Evolutionary conservation across 257 asterid species (phyloP), one percentile per base, ranked within the genome.

Genomic region (Fraxinus excelsior): DNA sequence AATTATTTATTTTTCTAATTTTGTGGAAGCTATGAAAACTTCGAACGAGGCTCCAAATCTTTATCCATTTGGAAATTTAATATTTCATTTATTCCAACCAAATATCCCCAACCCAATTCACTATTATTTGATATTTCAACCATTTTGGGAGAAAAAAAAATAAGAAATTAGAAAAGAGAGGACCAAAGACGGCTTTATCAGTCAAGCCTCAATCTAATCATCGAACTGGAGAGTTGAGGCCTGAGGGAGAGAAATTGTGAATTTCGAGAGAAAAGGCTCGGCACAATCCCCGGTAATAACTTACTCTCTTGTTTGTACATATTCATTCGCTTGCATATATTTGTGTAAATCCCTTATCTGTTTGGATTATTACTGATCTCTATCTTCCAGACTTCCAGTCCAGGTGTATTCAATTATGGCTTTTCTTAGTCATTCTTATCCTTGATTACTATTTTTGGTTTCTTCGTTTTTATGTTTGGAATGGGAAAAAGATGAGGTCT

Each of bases 161-260:
- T 21, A 32, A 18, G 14, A 75, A 21, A 66, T 23, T 23, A 38
- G 65, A 84, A 88, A 82, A 42, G 74, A 53, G 85, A 84, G 88
- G 87, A 79, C 87, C 85, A 82, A 86, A 72, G 83, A 82, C 83
- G 90, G 93, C 88, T 79, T 84, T 80, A 78, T 82, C 85, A 49
- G 64, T 40, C 72, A 40, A 11, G 60, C 49, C 83, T n/a, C 38
- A 81, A 76, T 74, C 72, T 80, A 67, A 75, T 69, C 76, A 1
- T 38, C 26, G 16, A 13, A 51, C 68, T 68, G 42, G 26, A 73
- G 58, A 56, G 2, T 12, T 56, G 76, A n/a, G n/a, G n/a, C n/a
- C n/a, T n/a, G n/a, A 16, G 49, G 56, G 58, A 77, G 72, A 60
- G 71, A 66, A 44, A 58, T 87, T 88, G 91, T 76, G 85, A 84